A percentile compares a stretch with the other conserved stretches of the same genome.
phyloP scores from a whole-genome alignment of 2,329 filamentous ascomycete genomes.

The Pyrenochaeta sp. region DNA sequence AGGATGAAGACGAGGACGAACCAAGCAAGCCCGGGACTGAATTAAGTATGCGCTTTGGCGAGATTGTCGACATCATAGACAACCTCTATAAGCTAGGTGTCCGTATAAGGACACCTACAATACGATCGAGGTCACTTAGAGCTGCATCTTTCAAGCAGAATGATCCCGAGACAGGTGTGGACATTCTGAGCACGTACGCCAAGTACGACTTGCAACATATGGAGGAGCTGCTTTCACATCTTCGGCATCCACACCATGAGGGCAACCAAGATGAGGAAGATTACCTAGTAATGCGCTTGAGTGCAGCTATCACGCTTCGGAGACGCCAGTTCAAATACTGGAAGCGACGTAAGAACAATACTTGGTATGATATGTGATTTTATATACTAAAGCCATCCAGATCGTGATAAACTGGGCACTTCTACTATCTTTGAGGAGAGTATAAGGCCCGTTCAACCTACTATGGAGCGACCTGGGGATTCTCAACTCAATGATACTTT shows the following conservation, averaged over 20 bases:
- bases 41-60: slow-evolving; percentile 45
- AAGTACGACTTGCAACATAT: slow-evolving; percentile 39
- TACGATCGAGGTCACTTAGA: slow-evolving; percentile 45
- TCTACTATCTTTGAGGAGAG: slow-evolving; percentile 34
- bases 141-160: slow-evolving; percentile 45
- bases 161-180: slow-evolving; percentile 47
- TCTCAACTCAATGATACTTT: slow-evolving; percentile 21
- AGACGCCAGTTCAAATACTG: slow-evolving; percentile 51
- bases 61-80: slow-evolving; percentile 49
- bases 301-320: slow-evolving; percentile 43
- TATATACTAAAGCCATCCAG: slow-evolving; percentile 8
- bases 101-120: slow-evolving; percentile 45
- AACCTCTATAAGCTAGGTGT: slow-evolving; percentile 50
- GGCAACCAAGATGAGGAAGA: slow-evolving; percentile 22
- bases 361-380: background rate
- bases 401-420: slow-evolving; percentile 45
- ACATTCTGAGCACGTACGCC: slow-evolving; percentile 44
- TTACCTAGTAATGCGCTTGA: slow-evolving; percentile 35
- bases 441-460: background rate
- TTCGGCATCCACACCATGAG: slow-evolving; percentile 23
- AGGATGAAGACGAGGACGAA: slow-evolving; percentile 36
- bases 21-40: slow-evolving; percentile 34
- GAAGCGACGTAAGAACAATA: slow-evolving; percentile 32
- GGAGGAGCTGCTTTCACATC: slow-evolving; percentile 36
- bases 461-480: slow-evolving; percentile 8